Evolutionary conservation across 106 monocot genomes (phyloP), one percentile per base, ranked within the genome.

Genomic region (Gastrodia elata): DNA sequence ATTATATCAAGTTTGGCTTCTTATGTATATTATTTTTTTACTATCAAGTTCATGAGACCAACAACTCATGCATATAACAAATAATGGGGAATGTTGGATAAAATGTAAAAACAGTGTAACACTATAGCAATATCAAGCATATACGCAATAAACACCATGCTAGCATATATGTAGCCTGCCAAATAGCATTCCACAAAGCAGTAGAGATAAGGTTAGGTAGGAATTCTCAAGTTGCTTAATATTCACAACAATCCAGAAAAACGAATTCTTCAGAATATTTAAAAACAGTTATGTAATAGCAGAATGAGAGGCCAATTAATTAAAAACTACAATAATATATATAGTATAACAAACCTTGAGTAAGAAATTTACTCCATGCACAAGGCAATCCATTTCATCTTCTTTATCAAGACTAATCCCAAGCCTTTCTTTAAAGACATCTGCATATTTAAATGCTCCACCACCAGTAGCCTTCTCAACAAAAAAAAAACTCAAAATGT

Each of bases 321-420:
- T 61, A 67, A 38, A 36, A 37, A n/a, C 2, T 67, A 37, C 34
- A 67, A 67, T 38, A 25, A 69, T 14, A 25, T 39, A 39, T 22
- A 22, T 39, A 69, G 38, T 18, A 30, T 38, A 68, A 55, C 78
- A 72, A 24, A 97, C 96, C 86, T 93, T 92, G 18, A 97, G 92
- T 83, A 97, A 90, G 80, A 97, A 97, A 84, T 92, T 97, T 38
- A 90, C 96, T 78, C 96, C 96, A 81, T 90, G 78, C 38, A 97
- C 96, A 77, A 97, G 92, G 78, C 96, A 90, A 77, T 78, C 83
- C 96, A 97, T 92, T 85, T 97, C 96, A 82, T 97, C 96, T 80
- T 93, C 90, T 79, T 97, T 97, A 41, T 97, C 96, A 67, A 97
- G 84, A 75, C 90, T 88, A 80, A 97, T 75, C 25, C 96, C 96